Base-by-base conservation (phyloP, 2,329 filamentous ascomycete genomes). In the Calonectria leucothoes region DNA sequence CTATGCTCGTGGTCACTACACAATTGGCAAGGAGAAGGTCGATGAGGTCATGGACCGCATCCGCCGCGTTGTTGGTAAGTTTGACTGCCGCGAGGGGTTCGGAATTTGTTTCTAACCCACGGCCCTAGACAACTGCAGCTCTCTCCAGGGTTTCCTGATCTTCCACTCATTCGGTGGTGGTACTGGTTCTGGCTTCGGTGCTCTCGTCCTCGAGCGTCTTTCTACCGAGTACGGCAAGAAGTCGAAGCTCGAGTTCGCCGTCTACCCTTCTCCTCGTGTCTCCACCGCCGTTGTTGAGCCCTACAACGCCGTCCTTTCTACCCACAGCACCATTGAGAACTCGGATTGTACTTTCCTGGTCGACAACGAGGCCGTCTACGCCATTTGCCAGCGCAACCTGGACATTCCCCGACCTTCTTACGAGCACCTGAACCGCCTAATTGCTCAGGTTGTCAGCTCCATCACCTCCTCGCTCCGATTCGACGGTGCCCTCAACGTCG, bases 341-440 rank as follows among this genome's bases (percentile, higher is more conserved):
- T 91, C 93, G n/a, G 92, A 94, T 87, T 94, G 92, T 84, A 93
- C 92, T n/a, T 94, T 94, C 88, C 87, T 94, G 63, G 92, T 94
- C 77, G 92, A 94, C 81, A 94, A 94, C 83, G 92, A 94, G 85
- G 92, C 92, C 79, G 92, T 94, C 79, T 94, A 94, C 86, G 92
- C 94, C 78, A 94, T 94, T 82, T 94, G 92, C 90, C 90, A 91
- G 78, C 91, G 92, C 81, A 94, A 92, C 86, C 86, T 94, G 74
- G 93, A 93, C 80, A 92, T 94, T 73, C 88, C 91, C 74, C 91
- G 92, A 74, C 92, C 92, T 63, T 90, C 90, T 83, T 93, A 92
- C 82, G 91, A 93, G 86, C 91, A 94, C 83, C 88, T 94, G 72
- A 94, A 94, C 87, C 91, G 92, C 77, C 86, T 94, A 79, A 94